Conservation (phyloP, 768 basidiomycete genomes). For the Xerocomus potaroensis region DNA sequence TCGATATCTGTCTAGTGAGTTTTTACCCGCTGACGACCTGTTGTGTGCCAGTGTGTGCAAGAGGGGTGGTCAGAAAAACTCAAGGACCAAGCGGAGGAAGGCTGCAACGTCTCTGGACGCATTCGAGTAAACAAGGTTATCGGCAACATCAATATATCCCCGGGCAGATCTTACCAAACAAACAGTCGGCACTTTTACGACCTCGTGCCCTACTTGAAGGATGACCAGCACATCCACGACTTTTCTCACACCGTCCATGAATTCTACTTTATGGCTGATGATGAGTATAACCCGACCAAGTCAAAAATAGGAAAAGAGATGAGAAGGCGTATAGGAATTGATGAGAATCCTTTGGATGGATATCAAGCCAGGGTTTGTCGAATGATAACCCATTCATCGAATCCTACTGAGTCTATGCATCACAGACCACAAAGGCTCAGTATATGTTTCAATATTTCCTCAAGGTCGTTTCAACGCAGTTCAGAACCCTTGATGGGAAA, state of each 20-base stretch:
- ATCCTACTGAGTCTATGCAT: conserved; percentile 1
- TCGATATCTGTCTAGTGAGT: neutral
- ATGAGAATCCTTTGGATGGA: conserved; percentile 71
- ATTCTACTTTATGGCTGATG: conserved; percentile 75
- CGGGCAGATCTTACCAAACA: conserved; percentile 92
- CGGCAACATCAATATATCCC: conserved; percentile 92
- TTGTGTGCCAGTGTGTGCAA: conserved; percentile 62
- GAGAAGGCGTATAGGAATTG: conserved; percentile 70
- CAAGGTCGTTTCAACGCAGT: conserved; percentile 96
- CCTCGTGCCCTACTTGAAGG: conserved; percentile 90
- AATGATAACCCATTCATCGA: neutral
- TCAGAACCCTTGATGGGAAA: conserved; percentile 76
- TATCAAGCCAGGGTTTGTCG: conserved; percentile 52
- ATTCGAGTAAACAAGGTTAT: conserved; percentile 96
- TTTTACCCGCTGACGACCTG: neutral
- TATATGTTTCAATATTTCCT: conserved; percentile 99
- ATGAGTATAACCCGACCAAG: conserved; percentile 73
- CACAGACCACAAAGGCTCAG: conserved; percentile 67
- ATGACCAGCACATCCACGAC: conserved; percentile 85
- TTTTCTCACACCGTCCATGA: conserved; percentile 86
- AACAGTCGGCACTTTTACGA: conserved; percentile 77
- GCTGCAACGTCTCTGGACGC: conserved; percentile 89
- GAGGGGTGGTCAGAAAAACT: conserved; percentile 97
- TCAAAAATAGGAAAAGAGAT: conserved; percentile 55
- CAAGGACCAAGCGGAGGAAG: conserved; percentile 87